Conservation (phyloP, 306 rosid species). For the Senna siamea region DNA sequence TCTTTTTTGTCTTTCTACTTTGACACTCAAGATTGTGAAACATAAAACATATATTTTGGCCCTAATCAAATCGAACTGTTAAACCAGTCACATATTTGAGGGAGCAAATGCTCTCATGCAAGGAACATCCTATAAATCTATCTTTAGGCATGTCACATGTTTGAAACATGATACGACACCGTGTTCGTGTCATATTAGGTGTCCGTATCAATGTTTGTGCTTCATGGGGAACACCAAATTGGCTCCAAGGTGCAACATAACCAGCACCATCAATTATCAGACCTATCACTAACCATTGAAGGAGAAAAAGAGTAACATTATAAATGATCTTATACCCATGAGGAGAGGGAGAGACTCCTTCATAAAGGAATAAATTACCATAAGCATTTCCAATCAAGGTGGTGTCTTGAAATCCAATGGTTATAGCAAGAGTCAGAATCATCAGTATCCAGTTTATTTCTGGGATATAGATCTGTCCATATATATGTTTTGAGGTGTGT, state of each 20-base stretch:
- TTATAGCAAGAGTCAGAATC: constrained; percentile 82
- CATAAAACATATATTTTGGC: constrained; percentile 23
- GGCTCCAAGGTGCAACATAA: constrained; percentile 15
- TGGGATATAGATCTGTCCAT: constrained; percentile 87
- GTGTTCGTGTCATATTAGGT: too few relatives aligned
- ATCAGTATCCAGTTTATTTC: constrained; percentile 93
- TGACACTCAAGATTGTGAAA: constrained; percentile 17
- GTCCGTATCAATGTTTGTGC: too few relatives aligned
- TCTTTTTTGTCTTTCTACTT: background rate
- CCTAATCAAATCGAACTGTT: constrained; percentile 20
- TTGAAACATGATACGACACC: too few relatives aligned
- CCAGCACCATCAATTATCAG: background rate
- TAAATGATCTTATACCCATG: background rate
- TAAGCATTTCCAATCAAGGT: constrained; percentile 86
- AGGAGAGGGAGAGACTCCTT: background rate
- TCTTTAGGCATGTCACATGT: too few relatives aligned
- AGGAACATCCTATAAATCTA: too few relatives aligned
- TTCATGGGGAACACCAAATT: constrained; percentile 9
- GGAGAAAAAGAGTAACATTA: background rate
- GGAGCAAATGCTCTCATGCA: constrained; percentile 24
- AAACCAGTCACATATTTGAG: background rate
- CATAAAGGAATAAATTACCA: constrained; percentile 50
- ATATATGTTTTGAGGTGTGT: constrained; percentile 80
- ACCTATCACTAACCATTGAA: constrained; percentile 17
- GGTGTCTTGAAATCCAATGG: constrained; percentile 83